These are phyloP conservation scores for Trichomonas gallinae DNA, from an alignment of 208 protist genomes.

Conservation along the genomic window DNA sequence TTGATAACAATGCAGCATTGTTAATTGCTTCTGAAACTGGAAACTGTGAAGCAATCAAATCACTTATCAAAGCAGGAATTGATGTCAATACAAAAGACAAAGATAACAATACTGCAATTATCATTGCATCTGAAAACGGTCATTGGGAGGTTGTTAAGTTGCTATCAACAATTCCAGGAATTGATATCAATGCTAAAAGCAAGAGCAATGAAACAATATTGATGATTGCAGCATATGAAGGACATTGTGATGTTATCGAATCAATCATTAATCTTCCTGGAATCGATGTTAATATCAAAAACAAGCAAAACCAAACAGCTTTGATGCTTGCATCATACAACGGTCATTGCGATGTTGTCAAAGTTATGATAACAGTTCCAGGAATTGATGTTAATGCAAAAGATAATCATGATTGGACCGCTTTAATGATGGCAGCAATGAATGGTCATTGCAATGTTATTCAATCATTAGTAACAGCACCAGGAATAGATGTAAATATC, in stretches of 20 bases:
- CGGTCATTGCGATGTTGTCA: background rate
- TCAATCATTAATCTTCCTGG: background rate
- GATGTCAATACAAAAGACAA: background rate
- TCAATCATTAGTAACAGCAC: background rate
- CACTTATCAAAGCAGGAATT: background rate
- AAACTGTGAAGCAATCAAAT: background rate
- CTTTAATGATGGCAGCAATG: background rate
- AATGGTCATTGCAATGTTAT: background rate
- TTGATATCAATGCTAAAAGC: too few relatives aligned
- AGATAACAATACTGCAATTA: background rate
- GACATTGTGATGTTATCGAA: background rate
- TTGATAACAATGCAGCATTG: background rate
- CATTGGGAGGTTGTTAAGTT: background rate
- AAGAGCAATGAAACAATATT: background rate
- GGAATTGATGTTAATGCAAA: background rate
- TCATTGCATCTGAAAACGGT: background rate
- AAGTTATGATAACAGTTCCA: background rate
- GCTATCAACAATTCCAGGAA: background rate
- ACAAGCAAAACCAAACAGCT: background rate
- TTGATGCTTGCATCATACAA: background rate
- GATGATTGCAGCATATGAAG: background rate
- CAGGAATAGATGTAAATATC: background rate
- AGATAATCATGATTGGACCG: background rate
- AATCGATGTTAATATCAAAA: background rate
- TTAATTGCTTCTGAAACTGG: background rate